A percentile compares a stretch with the other conserved stretches of the same genome.
These are phyloP conservation scores for Aphanomyces astaci DNA, from an alignment of 352 stramenopile genomes.

Conservation along the genomic window DNA sequence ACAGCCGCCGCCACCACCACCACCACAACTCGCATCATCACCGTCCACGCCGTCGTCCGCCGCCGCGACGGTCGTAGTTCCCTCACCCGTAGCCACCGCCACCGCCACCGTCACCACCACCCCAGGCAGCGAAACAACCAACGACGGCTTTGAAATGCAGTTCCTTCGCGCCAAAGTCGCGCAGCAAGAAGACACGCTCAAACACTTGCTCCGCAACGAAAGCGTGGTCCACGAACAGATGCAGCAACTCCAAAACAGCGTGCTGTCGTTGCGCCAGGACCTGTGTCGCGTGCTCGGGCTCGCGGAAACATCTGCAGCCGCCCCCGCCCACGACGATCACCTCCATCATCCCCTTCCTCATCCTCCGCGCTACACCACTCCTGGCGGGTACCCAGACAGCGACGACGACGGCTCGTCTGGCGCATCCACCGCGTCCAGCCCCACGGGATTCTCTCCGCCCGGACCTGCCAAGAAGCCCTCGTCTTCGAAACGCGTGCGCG, in stretches of 20 bases:
- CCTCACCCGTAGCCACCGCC: no score
- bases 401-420: neutral
- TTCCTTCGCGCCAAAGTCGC: constrained; percentile 21
- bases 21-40: no score
- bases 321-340: neutral
- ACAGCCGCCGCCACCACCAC: no score
- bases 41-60: neutral
- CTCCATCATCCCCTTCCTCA: no score
- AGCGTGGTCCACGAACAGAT: constrained; percentile 20
- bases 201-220: constrained; percentile 20
- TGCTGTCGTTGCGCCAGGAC: constrained; percentile 17
- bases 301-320: neutral
- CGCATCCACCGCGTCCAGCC: constrained; percentile 1
- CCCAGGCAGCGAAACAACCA: neutral
- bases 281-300: constrained; percentile 16
- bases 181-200: constrained; percentile 24
- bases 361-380: no score
- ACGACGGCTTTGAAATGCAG: constrained; percentile 15
- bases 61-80: neutral
- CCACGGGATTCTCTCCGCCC: neutral
- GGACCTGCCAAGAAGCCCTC: neutral
- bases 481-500: no score
- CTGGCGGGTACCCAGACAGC: constrained; percentile 12
- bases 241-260: constrained; percentile 15
- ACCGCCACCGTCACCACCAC: no score